These are phyloP conservation scores for Ensete glaucum DNA, from an alignment of 176 grass and related monocot genomes.

Conservation along the genomic window DNA sequence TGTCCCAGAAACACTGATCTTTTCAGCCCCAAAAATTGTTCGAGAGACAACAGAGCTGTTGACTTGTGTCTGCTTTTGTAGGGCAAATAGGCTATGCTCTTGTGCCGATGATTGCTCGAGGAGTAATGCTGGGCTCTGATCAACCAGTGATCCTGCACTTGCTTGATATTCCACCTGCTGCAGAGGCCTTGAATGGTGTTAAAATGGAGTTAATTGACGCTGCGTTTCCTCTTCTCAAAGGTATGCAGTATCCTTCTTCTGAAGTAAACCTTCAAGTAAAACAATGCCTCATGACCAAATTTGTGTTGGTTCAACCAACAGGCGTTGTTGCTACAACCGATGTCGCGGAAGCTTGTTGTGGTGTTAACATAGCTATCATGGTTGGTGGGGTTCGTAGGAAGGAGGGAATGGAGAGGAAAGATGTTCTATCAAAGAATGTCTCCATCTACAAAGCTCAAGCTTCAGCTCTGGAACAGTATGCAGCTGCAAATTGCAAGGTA, in stretches of 20 bases:
- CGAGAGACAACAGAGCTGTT: neutral
- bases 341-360: slow-evolving; percentile 43
- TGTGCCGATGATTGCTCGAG: slow-evolving; percentile 69
- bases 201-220: slow-evolving; percentile 73
- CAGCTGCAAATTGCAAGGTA: slow-evolving; percentile 74
- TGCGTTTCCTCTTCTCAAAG: slow-evolving; percentile 16
- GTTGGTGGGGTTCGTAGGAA: slow-evolving; percentile 47
- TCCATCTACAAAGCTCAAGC: slow-evolving; percentile 61
- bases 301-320: slow-evolving; percentile 1
- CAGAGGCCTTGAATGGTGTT: slow-evolving; percentile 36
- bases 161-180: slow-evolving; percentile 34
- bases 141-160: slow-evolving; percentile 71
- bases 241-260: neutral
- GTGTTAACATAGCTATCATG: slow-evolving; percentile 52
- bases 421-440: slow-evolving; percentile 58
- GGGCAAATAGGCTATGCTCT: slow-evolving; percentile 72
- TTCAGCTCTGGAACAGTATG: slow-evolving; percentile 42
- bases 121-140: slow-evolving; percentile 53
- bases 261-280: neutral
- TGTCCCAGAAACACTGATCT: too few species aligned
- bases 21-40: too few species aligned
- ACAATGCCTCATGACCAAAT: neutral
- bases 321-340: slow-evolving; percentile 55
- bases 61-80: slow-evolving; percentile 17
- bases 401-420: slow-evolving; percentile 71